Evolutionary conservation across 305 asterid species (phyloP).

Genomic region (Solanum hybrid): DNA sequence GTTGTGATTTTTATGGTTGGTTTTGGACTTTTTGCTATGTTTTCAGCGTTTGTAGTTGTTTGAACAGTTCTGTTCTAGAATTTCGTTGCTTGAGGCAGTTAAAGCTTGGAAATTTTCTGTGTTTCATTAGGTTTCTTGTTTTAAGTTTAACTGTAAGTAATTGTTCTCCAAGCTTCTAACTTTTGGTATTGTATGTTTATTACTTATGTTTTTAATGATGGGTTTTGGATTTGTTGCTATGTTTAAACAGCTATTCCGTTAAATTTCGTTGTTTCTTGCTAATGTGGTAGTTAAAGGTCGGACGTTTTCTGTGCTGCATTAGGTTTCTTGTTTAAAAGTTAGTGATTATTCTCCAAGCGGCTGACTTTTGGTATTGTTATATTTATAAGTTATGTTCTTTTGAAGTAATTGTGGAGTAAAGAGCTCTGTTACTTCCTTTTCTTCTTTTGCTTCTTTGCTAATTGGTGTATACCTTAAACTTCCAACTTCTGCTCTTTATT

Average conservation of each 20-base stretch:
- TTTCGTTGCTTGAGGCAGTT: background rate
- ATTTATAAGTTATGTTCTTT: background rate
- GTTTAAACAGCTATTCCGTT: background rate
- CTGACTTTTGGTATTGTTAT: background rate
- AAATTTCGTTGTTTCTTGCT: background rate
- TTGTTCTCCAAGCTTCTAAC: background rate
- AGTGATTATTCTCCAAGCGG: background rate
- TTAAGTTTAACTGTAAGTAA: background rate
- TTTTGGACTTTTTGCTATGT: background rate
- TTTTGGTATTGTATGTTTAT: background rate
- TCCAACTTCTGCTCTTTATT: background rate
- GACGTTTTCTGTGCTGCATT: background rate
- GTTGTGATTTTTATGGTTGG: background rate
- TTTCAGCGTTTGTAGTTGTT: background rate
- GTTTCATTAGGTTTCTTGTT: background rate
- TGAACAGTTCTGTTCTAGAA: background rate
- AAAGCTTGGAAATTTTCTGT: background rate
- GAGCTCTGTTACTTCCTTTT: background rate
- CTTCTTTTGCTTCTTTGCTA: background rate
- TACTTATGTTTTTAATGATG: background rate
- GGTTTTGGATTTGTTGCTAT: slow-evolving; percentile 10
- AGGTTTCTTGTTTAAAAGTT: background rate
- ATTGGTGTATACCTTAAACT: background rate
- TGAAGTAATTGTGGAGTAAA: background rate
- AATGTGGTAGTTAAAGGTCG: background rate